Evolutionary conservation across 2,329 filamentous ascomycete species (phyloP), one percentile per base, ranked within the genome.

Genomic region (Botryotinia narcissicola): DNA sequence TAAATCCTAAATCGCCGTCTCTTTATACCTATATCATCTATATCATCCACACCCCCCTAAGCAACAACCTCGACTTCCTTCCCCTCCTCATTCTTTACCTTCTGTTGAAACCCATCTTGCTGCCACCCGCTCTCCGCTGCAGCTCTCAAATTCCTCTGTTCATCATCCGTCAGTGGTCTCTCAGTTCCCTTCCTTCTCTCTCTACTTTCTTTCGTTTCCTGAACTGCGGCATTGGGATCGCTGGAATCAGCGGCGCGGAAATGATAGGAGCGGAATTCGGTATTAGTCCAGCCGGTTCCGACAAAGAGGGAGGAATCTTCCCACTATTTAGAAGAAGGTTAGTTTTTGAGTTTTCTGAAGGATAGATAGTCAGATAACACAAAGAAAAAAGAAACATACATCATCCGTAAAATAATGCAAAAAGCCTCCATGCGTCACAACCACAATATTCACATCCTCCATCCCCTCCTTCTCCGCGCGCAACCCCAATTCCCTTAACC

Each of bases 331-430:
- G 5, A 3, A 35, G 12, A 18, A 5, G 37, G 46, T 32, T 20
- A 32, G 46, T 67, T 57, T 25, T 29, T 46, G 2, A 20, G 18
- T 48, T 22, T 22, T 22, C 4, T 25, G 14, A 35, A n/a, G 3
- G 18, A 40, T 10, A 29, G 32, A 29, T 22, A 12, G 32, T 20
- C 20, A 35, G 32, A 37, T 14, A 37, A 35, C 22, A 54, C 9
- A 57, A 18, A 22, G n/a, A 18, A 5, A 9, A 4, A 9, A 4
- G 3, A 18, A 6, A 69, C 91, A 97, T 59, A 72, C 70, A 79
- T 97, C 94, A 77, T 94, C 89, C 0, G 93, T 96, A 75, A 97
- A 84, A 79, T 93, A 97, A 81, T 97, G 94, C 78, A 97, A 81
- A 78, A 95, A 92, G 1, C 92, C 93, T 2, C 94, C 94, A 79